Percentiles rank a stretch among this genome's conserved stretches.
phyloP scores from a whole-genome alignment of 208 protist species.

The Crithidia expoeki region DNA sequence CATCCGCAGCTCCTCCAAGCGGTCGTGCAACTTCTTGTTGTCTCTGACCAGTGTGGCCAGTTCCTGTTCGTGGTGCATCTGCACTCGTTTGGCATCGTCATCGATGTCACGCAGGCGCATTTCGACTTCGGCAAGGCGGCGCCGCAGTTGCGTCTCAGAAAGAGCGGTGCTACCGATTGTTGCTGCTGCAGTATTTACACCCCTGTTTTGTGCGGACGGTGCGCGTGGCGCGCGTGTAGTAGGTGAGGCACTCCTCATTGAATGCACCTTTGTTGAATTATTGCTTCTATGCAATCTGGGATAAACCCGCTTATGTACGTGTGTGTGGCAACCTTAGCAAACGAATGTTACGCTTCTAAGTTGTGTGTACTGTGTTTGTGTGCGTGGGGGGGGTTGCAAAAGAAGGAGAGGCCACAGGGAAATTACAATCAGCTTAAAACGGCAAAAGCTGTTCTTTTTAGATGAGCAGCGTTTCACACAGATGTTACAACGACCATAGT shows the following conservation, averaged over 20 bases:
- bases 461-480: too few relatives aligned
- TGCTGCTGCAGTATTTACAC: neutral
- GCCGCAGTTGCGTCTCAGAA: slow-evolving; percentile 54
- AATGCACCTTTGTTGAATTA: neutral
- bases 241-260: slow-evolving; percentile 6
- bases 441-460: too few relatives aligned
- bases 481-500: too few relatives aligned
- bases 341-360: too few relatives aligned
- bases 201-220: neutral
- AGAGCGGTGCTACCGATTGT: neutral
- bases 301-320: too few relatives aligned
- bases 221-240: slow-evolving; percentile 2
- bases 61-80: slow-evolving; percentile 69
- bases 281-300: too few relatives aligned
- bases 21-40: slow-evolving; percentile 45
- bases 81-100: slow-evolving; percentile 61
- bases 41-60: slow-evolving; percentile 64
- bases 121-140: slow-evolving; percentile 65
- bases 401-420: too few relatives aligned
- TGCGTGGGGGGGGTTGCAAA: too few relatives aligned
- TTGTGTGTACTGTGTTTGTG: too few relatives aligned
- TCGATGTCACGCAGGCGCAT: slow-evolving; percentile 76
- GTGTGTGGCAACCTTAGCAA: slow-evolving; percentile 1
- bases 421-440: too few relatives aligned
- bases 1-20: slow-evolving; percentile 75